These are phyloP conservation scores for Biscogniauxia mediterranea DNA, from an alignment of 2,329 filamentous ascomycete genomes.

Conservation along the genomic window DNA sequence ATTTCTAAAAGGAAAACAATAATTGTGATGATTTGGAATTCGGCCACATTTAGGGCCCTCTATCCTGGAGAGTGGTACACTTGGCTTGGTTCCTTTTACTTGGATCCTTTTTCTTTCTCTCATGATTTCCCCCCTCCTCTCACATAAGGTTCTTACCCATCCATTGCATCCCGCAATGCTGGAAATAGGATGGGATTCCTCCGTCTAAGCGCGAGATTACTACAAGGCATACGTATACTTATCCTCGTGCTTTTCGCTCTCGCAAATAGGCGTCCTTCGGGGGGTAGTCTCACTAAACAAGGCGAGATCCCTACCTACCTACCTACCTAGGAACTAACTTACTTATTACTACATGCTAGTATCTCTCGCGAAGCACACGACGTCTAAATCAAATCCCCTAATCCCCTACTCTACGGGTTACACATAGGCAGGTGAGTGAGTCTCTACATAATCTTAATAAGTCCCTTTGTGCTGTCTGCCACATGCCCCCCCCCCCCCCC, in stretches of 20 bases:
- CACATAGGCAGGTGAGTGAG: neutral
- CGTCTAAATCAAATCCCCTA: neutral
- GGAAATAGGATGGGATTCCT: neutral
- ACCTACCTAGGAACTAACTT: too few relatives aligned
- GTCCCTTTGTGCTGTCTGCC: neutral
- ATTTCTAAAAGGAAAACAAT: neutral
- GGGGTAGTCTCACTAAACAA: neutral
- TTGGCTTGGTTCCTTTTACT: neutral
- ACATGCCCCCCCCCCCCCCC: neutral
- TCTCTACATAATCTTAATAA: neutral
- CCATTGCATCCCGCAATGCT: neutral
- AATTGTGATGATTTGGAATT: neutral
- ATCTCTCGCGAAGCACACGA: neutral
- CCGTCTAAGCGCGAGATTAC: neutral
- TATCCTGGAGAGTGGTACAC: neutral
- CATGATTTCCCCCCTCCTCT: neutral
- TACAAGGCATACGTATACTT: neutral
- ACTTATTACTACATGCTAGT: neutral
- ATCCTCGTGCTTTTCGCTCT: neutral
- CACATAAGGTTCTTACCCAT: neutral
- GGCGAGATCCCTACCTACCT: neutral
- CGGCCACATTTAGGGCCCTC: neutral
- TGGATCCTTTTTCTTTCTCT: neutral
- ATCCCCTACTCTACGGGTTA: neutral
- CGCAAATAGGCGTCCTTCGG: neutral